Conservation (phyloP, 306 rosid genomes). For the Prunus fruticosa region DNA sequence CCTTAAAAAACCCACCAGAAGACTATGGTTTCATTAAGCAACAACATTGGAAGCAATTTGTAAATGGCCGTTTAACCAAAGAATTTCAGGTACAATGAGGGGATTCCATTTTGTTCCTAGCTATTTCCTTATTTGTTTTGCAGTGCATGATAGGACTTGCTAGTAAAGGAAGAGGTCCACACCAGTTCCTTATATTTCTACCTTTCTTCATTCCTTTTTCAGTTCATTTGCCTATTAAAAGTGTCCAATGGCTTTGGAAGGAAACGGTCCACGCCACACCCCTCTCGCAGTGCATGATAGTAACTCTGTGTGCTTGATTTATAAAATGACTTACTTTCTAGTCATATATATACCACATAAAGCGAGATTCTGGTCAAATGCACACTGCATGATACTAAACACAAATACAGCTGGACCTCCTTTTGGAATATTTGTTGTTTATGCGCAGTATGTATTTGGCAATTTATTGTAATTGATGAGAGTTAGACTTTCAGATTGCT, state of each 20-base stretch:
- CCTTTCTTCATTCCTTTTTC: not conserved
- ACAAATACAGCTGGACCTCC: not conserved
- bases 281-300: not conserved
- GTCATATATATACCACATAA: not conserved
- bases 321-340: not conserved
- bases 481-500: not conserved
- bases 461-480: not conserved
- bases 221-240: not conserved
- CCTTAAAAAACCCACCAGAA: conserved; percentile 8
- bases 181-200: not conserved
- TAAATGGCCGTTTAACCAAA: conserved; percentile 7
- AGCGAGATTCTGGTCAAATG: not conserved
- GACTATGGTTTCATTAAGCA: conserved; percentile 12
- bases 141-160: not conserved
- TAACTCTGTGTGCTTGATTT: too few relatives aligned
- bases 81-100: conserved; percentile 11
- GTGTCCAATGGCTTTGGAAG: not conserved
- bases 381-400: not conserved
- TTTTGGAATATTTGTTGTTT: not conserved
- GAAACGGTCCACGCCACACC: not conserved
- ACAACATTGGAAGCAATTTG: conserved; percentile 9
- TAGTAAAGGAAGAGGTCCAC: not conserved
- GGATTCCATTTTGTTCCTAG: not conserved
- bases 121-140: not conserved
- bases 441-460: not conserved